Evolutionary conservation across 2,329 filamentous ascomycete species (phyloP).

Genomic region (Fusarium kyushuense): DNA sequence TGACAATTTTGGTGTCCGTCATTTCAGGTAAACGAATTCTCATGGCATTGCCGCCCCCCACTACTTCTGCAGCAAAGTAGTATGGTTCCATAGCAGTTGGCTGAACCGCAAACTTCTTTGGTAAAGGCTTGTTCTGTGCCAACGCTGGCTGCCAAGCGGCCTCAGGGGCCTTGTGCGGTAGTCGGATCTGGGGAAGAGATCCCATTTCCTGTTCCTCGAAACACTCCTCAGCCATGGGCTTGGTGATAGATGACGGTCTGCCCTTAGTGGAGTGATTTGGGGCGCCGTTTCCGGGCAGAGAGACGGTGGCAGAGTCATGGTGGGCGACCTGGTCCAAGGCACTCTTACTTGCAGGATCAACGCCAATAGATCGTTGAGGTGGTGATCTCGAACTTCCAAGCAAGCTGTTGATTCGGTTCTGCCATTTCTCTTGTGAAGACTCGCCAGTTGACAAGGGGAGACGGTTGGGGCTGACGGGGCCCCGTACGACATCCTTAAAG

Average conservation of each 20-base stretch:
- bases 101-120: slow-evolving; percentile 62
- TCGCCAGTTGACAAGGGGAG: slow-evolving; percentile 49
- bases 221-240: slow-evolving; percentile 80
- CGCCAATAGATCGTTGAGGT: slow-evolving; percentile 68
- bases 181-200: slow-evolving; percentile 76
- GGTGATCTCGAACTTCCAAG: slow-evolving; percentile 75
- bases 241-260: slow-evolving; percentile 65
- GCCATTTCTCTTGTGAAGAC: slow-evolving; percentile 70
- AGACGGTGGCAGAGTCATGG: slow-evolving; percentile 74
- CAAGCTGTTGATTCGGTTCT: slow-evolving; percentile 84
- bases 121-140: slow-evolving; percentile 66
- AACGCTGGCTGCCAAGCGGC: slow-evolving; percentile 72
- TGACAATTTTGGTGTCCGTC: slow-evolving; percentile 54
- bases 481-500: slow-evolving; percentile 49
- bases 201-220: slow-evolving; percentile 86
- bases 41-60: slow-evolving; percentile 53
- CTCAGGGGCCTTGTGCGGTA: slow-evolving; percentile 73
- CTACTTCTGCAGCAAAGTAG: slow-evolving; percentile 51
- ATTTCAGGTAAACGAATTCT: slow-evolving; percentile 59
- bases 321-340: slow-evolving; percentile 68
- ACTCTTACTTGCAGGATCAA: slow-evolving; percentile 76
- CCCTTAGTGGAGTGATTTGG: slow-evolving; percentile 52
- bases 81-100: slow-evolving; percentile 52
- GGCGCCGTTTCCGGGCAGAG: slow-evolving; percentile 62
- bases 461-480: slow-evolving; percentile 40